Evolutionary conservation across 2,329 filamentous ascomycete species (phyloP).

Genomic region (Fusarium denticulatum): DNA sequence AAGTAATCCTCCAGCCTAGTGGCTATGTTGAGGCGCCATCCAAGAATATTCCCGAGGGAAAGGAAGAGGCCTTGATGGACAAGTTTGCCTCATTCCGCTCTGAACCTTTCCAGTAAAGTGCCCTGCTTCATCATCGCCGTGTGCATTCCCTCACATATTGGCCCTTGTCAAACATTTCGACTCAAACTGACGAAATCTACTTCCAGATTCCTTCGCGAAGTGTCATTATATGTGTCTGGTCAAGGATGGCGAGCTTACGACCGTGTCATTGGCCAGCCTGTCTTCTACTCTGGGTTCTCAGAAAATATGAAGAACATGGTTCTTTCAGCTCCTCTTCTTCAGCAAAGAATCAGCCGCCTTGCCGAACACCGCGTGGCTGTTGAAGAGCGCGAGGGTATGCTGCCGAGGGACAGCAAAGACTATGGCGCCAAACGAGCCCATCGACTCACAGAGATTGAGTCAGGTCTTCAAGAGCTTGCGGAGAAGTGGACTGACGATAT

Average conservation of each 20-base stretch:
- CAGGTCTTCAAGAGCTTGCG: constrained; percentile 80
- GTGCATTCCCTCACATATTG: background rate
- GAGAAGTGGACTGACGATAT: constrained; percentile 91
- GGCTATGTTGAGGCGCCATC: constrained; percentile 67
- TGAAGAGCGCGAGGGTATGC: constrained; percentile 79
- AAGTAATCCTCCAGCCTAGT: constrained; percentile 78
- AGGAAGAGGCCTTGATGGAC: constrained; percentile 78
- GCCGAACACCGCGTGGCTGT: constrained; percentile 78
- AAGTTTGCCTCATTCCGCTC: constrained; percentile 88
- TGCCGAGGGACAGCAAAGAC: constrained; percentile 66
- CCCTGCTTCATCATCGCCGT: constrained; percentile 20
- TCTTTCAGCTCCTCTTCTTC: constrained; percentile 78
- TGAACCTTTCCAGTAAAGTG: constrained; percentile 66
- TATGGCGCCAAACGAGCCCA: constrained; percentile 61
- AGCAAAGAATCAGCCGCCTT: constrained; percentile 77
- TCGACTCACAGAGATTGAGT: constrained; percentile 72
- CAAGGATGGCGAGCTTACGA: constrained; percentile 97
- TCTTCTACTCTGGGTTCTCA: constrained; percentile 92
- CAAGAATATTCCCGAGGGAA: constrained; percentile 57
- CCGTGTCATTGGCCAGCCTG: constrained; percentile 85
- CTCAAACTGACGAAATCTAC: constrained; percentile 16
- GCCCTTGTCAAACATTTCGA: no score
- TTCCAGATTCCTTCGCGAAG: constrained; percentile 86
- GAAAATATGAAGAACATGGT: constrained; percentile 88
- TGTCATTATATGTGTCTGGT: constrained; percentile 91